Evolutionary conservation across 306 rosid genomes (phyloP).

Genomic region (Prunus armeniaca): DNA sequence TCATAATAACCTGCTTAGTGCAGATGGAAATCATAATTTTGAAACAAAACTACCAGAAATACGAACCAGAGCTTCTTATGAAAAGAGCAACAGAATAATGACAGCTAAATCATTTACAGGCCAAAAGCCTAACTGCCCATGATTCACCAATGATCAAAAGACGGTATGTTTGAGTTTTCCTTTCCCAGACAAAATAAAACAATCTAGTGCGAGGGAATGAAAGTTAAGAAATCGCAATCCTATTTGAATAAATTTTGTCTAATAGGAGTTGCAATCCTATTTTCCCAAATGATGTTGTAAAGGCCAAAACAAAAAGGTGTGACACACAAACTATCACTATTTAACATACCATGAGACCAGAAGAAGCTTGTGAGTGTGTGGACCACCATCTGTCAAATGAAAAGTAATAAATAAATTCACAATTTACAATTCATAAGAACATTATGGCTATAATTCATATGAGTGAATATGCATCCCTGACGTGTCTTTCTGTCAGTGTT

Average conservation of each 20-base stretch:
- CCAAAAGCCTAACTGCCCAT: neutral
- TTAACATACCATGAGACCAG: conserved; percentile 73
- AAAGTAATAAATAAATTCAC: neutral
- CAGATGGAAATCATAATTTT: conserved; percentile 2
- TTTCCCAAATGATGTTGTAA: neutral
- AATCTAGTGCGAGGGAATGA: neutral
- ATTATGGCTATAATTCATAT: neutral
- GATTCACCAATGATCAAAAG: neutral
- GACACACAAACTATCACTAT: neutral
- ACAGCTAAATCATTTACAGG: neutral
- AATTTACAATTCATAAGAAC: conserved; percentile 4
- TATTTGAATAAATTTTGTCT: neutral
- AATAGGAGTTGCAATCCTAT: neutral
- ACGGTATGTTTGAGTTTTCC: neutral
- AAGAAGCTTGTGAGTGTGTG: conserved; percentile 75
- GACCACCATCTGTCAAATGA: conserved; percentile 61
- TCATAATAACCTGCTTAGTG: conserved; percentile 64
- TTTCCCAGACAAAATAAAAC: neutral
- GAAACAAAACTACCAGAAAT: neutral
- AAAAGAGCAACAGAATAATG: neutral
- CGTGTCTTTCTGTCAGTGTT: neutral
- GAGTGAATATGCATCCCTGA: neutral
- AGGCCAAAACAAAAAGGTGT: neutral
- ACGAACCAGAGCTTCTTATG: neutral
- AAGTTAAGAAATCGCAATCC: neutral